Percentiles rank a stretch among this genome's conserved stretches.
Evolutionary conservation across 2,329 filamentous ascomycete species (phyloP).

Genomic region (Phyllosticta citribraziliensis): DNA sequence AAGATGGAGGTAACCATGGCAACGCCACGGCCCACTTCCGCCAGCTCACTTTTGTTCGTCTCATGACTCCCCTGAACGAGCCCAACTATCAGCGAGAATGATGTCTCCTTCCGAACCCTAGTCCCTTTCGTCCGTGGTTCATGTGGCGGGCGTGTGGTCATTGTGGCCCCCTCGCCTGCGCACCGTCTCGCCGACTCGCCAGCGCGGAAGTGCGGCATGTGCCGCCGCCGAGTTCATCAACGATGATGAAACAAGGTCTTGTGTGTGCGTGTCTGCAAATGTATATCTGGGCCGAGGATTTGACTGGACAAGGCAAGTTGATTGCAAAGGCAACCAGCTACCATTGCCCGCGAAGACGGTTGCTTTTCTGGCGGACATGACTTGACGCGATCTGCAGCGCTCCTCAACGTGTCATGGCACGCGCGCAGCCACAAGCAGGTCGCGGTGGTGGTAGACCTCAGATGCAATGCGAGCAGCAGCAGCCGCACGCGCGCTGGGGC

Average conservation of each 20-base stretch:
- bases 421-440: neutral
- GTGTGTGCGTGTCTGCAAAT: neutral
- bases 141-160: neutral
- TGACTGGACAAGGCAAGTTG: neutral
- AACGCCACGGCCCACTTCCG: neutral
- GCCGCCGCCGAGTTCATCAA: neutral
- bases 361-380: neutral
- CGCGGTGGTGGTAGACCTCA: neutral
- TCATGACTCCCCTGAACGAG: neutral
- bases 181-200: neutral
- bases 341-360: neutral
- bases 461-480: neutral
- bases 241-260: neutral
- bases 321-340: neutral
- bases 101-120: neutral
- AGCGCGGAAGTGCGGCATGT: neutral
- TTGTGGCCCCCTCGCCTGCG: neutral
- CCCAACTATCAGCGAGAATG: neutral
- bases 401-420: neutral
- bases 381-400: neutral
- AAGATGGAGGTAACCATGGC: neutral
- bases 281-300: neutral
- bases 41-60: neutral
- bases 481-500: neutral
- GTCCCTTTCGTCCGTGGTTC: neutral